These are phyloP conservation scores for Aristolochia contorta DNA, from an alignment of 164 flowering plant species.

Conservation along the genomic window DNA sequence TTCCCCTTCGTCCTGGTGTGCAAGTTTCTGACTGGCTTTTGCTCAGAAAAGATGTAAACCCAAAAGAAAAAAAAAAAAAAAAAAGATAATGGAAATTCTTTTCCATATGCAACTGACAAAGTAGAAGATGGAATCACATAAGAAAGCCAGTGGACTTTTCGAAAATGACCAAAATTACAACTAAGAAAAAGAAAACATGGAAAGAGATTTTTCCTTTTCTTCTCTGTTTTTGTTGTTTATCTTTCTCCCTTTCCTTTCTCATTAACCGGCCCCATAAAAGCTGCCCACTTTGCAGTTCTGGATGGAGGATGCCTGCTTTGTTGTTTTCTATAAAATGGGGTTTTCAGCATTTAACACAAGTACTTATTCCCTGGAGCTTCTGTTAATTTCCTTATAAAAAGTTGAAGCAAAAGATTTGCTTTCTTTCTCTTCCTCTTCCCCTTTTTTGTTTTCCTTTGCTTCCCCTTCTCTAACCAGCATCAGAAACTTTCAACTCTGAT, in stretches of 20 bases:
- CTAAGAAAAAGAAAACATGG: slow-evolving; percentile 15
- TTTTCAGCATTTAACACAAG: not conserved
- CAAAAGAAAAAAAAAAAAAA: not conserved
- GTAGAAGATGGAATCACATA: slow-evolving; percentile 22
- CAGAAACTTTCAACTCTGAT: too few species aligned
- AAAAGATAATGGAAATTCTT: not conserved
- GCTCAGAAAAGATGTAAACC: slow-evolving; percentile 4
- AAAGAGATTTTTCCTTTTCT: not conserved
- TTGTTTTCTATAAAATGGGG: slow-evolving; percentile 5
- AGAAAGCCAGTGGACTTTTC: slow-evolving; percentile 24
- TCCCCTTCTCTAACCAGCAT: too few species aligned
- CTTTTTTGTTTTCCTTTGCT: too few species aligned
- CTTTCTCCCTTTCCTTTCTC: slow-evolving; percentile 6
- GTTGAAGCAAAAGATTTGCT: too few species aligned
- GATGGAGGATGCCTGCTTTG: slow-evolving; percentile 8
- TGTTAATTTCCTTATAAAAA: too few species aligned
- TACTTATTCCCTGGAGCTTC: too few species aligned
- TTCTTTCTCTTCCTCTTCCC: too few species aligned
- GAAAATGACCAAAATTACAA: slow-evolving; percentile 38
- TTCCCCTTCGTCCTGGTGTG: slow-evolving; percentile 21
- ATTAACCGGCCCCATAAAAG: slow-evolving; percentile 8
- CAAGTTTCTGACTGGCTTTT: slow-evolving; percentile 8
- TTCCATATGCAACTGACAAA: slow-evolving; percentile 7
- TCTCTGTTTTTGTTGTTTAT: not conserved
- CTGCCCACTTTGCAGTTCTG: slow-evolving; percentile 15